Evolutionary conservation across 1,284 basidiomycete species (phyloP), one percentile per base, ranked within the genome.

Genomic region (Rhodotorula sp.): DNA sequence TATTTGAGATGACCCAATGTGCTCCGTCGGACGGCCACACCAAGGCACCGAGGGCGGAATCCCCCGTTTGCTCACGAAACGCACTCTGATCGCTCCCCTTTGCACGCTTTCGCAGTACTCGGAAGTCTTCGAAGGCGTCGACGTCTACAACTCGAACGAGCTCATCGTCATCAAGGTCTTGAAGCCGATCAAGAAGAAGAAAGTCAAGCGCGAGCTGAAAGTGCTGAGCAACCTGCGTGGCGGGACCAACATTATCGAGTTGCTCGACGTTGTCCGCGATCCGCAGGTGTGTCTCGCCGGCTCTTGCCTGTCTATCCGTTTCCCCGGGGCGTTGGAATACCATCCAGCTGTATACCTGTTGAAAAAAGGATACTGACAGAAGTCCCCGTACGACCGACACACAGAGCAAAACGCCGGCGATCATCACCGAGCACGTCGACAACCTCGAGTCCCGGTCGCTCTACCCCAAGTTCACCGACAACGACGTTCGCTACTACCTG

Each of bases 111-210:
- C 38, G 21, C 66, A 72, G 82, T 95, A 95, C 82, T 94, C 92
- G 45, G 94, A 97, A 87, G 95, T 98, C 63, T 99, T 99, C 79
- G 95, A 98, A 83, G 95, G 94, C 12, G 88, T 97, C 79, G 95
- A 98, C 82, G 88, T 97, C 68, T 88, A 91, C 48, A 91, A 90
- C 72, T 18, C 45, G 23, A 91, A 91, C 79, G 91, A 95, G 81
- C 95, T 97, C 83, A 97, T 95, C 82, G 95, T 98, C 82, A 94
- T 98, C 85, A 98, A 99, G 83, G 95, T 98, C 62, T 85, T 99
- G 75, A 99, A 99, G 83, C 97, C 97, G 1, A 95, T 99, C 62
- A 98, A 99, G 86, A 98, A 98, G 87, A 63, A 63, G 28, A 63
- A 63, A 54, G 60, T 26, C 31, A 31, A 49, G 47, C 47, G n/a